These are phyloP conservation scores for Botrytis hyacinthi DNA, from an alignment of 2,329 filamentous ascomycete genomes.

Conservation along the genomic window DNA sequence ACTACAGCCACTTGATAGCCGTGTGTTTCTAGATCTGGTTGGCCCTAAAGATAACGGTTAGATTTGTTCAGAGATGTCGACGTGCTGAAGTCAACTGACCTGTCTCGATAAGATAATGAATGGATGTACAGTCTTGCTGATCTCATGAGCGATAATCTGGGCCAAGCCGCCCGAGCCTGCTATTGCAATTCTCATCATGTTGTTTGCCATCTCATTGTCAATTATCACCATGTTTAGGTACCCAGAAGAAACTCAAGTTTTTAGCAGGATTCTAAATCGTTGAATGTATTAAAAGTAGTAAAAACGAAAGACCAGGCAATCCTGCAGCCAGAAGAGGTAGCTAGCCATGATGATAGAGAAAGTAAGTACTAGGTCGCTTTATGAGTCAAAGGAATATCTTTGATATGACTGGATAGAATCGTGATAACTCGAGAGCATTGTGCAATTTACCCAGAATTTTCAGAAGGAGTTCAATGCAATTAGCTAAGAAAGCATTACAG, in stretches of 20 bases:
- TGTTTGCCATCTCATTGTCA: constrained; percentile 20
- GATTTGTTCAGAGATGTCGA: background rate
- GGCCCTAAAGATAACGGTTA: constrained; percentile 34
- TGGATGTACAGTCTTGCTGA: constrained; percentile 64
- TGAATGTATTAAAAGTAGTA: background rate
- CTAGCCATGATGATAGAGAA: constrained; percentile 6
- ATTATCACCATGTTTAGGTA: background rate
- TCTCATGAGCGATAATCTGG: constrained; percentile 55
- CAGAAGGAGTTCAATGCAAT: background rate
- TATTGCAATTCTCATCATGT: constrained; percentile 57
- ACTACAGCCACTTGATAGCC: constrained; percentile 65
- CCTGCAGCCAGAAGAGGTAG: background rate
- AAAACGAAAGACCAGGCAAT: background rate
- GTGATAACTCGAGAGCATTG: background rate
- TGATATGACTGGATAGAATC: constrained; percentile 27
- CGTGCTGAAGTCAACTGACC: constrained; percentile 45
- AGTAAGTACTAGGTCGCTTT: constrained; percentile 27
- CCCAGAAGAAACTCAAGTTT: background rate
- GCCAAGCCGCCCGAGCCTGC: constrained; percentile 61
- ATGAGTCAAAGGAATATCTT: constrained; percentile 29
- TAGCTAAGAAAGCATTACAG: background rate
- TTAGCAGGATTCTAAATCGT: background rate
- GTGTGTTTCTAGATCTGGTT: constrained; percentile 40
- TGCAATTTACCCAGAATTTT: background rate
- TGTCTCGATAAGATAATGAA: constrained; percentile 68